Evolutionary conservation across 2,329 filamentous ascomycete genomes (phyloP), one percentile per base, ranked within the genome.

Genomic region (Arthrobotrys megalospora): DNA sequence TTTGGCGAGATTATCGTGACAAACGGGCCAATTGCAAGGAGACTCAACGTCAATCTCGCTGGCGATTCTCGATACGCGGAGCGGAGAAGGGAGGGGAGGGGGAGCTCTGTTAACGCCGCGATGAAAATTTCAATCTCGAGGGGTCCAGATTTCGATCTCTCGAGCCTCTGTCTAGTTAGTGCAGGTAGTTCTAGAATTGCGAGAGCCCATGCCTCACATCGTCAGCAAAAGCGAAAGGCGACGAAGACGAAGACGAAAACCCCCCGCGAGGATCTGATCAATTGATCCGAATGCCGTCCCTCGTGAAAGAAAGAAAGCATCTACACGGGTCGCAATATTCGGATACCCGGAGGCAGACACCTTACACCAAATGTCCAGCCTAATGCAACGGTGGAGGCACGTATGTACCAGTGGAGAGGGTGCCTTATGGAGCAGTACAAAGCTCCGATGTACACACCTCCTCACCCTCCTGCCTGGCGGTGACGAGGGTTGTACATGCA

Each of bases 321-420:
- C 66, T 63, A 71, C 53, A 65, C 58, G 36, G 53, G 62, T 78
- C 75, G 75, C 75, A 72, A 48, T 68, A 62, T 58, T 78, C 67
- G 75, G 67, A 71, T 78, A 71, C 73, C 73, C 62, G 73, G 67
- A 78, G 75, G 75, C 75, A 78, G 66, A 71, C 73, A 66, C 34
- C 36, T 71, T 63, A 62, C 48, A 65, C 52, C 28, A 32, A 52
- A 68, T 68, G 67, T 72, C 69, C 52, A 72, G 67, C 75, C 75
- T 77, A 77, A 63, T 66, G 66, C 50, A 52, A 48, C 14, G 19
- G 55, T 45, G 45, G 55, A 53, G 45, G 72, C n/a, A n/a, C n/a
- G n/a, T n/a, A n/a, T n/a, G n/a, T 65, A 70, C 58, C 62, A 64
- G 47, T 41, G 50, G 68, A 41, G 66, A 77, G 52, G 75, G 47